Conservation (phyloP, 331 rosid species). For the Erythrophleum ivorense region DNA sequence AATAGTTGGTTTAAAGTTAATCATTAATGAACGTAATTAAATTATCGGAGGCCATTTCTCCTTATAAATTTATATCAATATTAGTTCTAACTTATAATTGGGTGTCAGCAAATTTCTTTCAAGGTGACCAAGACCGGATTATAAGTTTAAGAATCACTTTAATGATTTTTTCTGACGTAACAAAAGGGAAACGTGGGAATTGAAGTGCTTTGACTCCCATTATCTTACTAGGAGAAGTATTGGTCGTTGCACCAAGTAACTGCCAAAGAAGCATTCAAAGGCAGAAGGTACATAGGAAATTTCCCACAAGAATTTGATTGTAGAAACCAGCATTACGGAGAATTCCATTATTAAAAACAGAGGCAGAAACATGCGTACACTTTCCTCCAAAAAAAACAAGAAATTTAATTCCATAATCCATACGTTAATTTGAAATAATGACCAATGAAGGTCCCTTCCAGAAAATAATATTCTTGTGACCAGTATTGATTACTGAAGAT, state of each 20-base stretch:
- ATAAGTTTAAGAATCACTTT: background rate
- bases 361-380: background rate
- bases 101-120: background rate
- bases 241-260: background rate
- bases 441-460: background rate
- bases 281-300: constrained; percentile 2
- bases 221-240: background rate
- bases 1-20: background rate
- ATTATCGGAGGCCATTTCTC: background rate
- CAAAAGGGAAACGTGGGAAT: background rate
- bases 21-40: background rate
- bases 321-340: no score
- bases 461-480: background rate
- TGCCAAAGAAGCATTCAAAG: constrained; percentile 6
- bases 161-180: background rate
- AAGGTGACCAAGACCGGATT: background rate
- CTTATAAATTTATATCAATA: background rate
- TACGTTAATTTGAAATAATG: background rate
- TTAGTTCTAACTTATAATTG: background rate
- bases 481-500: background rate
- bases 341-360: background rate
- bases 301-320: constrained; percentile 7
- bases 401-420: background rate
- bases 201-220: background rate
- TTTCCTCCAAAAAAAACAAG: background rate